These are phyloP conservation scores for Evernia prunastri DNA, from an alignment of 495 filamentous ascomycete genomes.

Conservation along the genomic window DNA sequence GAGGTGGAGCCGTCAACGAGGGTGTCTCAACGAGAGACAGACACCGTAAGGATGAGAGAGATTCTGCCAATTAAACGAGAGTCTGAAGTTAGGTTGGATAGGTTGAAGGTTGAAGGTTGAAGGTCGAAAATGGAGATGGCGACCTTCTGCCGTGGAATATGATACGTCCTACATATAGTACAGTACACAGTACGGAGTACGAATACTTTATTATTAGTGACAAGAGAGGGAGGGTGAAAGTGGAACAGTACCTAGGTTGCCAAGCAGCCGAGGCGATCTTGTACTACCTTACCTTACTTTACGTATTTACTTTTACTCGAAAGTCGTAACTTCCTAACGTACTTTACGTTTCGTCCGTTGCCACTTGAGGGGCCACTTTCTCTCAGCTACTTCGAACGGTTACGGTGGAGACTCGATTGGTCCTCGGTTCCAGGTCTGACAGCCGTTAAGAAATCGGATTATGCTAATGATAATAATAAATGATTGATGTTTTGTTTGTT, in stretches of 20 bases:
- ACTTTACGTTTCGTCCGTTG: not conserved
- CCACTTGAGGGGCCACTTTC: not conserved
- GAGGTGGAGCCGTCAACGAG: constrained; percentile 1
- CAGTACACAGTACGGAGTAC: no score
- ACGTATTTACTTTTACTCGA: no score
- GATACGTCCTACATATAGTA: no score
- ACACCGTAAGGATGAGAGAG: not conserved
- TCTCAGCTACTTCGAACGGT: not conserved
- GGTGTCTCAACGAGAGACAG: constrained; percentile 11
- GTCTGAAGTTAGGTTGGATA: not conserved
- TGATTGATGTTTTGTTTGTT: no score
- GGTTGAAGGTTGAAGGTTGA: not conserved
- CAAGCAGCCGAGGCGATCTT: no score
- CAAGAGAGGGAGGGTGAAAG: no score
- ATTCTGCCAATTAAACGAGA: constrained; percentile 4
- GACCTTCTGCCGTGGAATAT: no score
- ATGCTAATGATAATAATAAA: not conserved
- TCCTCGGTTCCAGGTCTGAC: not conserved
- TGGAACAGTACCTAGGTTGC: no score
- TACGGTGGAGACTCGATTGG: no score
- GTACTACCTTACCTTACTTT: no score
- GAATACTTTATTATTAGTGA: no score
- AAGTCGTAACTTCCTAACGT: no score
- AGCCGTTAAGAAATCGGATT: not conserved
- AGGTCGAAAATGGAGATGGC: not conserved